phyloP scores from a whole-genome alignment of 352 stramenopile genomes.

The Phytophthora colocasiae region DNA sequence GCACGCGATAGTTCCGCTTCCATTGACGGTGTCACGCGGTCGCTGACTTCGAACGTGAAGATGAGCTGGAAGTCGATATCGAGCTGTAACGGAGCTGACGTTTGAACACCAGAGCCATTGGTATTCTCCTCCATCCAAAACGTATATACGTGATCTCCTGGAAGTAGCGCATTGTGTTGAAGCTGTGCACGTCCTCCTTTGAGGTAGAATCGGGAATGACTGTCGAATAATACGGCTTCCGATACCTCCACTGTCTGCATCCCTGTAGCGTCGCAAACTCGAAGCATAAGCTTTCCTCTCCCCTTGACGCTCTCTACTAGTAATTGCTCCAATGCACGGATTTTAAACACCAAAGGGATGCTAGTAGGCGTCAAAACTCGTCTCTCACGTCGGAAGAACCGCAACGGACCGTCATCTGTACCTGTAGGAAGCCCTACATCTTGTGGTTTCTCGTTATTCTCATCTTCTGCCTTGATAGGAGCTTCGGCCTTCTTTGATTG shows the following conservation, averaged over 20 bases:
- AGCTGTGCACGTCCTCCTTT: constrained; percentile 50
- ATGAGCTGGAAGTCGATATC: constrained; percentile 56
- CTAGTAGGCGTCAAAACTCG: constrained; percentile 29
- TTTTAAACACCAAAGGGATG: constrained; percentile 50
- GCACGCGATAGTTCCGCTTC: constrained; percentile 22
- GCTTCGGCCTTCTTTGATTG: constrained; percentile 5
- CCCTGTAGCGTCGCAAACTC: constrained; percentile 61
- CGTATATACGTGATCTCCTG: constrained; percentile 69
- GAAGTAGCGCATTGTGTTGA: constrained; percentile 48
- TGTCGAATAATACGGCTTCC: constrained; percentile 76
- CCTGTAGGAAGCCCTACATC: constrained; percentile 14
- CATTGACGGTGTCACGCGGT: constrained; percentile 29
- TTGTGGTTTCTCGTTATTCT: constrained; percentile 13
- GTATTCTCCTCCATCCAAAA: constrained; percentile 66
- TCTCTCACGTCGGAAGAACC: constrained; percentile 53
- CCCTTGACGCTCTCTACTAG: constrained; percentile 62
- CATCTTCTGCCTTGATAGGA: not conserved
- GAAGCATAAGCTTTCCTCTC: constrained; percentile 61
- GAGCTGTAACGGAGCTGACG: constrained; percentile 22
- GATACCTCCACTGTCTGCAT: constrained; percentile 55
- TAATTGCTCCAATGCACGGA: constrained; percentile 64
- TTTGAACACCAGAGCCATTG: constrained; percentile 7
- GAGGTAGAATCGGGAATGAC: constrained; percentile 68
- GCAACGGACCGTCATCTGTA: constrained; percentile 25
- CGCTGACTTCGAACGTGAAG: constrained; percentile 40